A percentile compares a stretch with the other conserved stretches of the same genome.
Conservation (phyloP, 345 rosid genomes). For the Eucalyptus erythrocorys region DNA sequence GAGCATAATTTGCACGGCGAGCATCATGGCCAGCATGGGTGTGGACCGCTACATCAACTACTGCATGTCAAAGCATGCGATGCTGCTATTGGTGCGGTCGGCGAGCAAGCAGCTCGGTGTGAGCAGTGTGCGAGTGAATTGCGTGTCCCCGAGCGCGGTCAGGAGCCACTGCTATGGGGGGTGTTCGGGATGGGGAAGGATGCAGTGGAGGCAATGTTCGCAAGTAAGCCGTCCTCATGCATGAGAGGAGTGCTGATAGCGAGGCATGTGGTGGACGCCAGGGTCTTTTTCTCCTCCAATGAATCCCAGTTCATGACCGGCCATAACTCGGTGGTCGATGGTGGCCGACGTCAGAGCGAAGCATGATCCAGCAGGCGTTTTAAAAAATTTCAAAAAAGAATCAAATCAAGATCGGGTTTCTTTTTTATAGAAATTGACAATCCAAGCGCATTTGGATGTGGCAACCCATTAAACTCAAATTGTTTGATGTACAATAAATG, state of each 20-base stretch:
- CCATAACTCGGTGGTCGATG: slow-evolving; percentile 8
- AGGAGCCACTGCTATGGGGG: background rate
- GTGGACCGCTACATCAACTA: background rate
- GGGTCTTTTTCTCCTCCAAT: slow-evolving; percentile 3
- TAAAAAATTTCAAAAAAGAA: background rate
- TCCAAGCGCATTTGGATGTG: background rate
- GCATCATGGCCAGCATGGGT: background rate
- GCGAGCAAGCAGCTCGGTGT: slow-evolving; percentile 7
- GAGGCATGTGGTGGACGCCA: slow-evolving; percentile 8
- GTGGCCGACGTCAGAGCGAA: background rate
- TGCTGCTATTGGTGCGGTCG: slow-evolving; percentile 4
- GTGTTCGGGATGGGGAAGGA: background rate
- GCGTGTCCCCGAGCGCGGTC: slow-evolving; percentile 3
- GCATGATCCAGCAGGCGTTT: background rate
- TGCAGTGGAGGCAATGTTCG: background rate
- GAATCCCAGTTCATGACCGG: slow-evolving; percentile 8
- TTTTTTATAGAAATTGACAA: background rate
- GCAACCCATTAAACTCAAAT: background rate
- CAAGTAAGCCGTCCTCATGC: background rate
- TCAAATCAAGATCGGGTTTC: background rate
- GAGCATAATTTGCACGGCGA: slow-evolving; percentile 12
- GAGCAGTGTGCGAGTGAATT: slow-evolving; percentile 9
- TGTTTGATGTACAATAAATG: background rate
- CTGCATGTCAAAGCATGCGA: slow-evolving; percentile 13
- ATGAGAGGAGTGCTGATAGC: background rate